Evolutionary conservation across 805 yeast species (phyloP).

Genomic region (Debaryomyces maramus): DNA sequence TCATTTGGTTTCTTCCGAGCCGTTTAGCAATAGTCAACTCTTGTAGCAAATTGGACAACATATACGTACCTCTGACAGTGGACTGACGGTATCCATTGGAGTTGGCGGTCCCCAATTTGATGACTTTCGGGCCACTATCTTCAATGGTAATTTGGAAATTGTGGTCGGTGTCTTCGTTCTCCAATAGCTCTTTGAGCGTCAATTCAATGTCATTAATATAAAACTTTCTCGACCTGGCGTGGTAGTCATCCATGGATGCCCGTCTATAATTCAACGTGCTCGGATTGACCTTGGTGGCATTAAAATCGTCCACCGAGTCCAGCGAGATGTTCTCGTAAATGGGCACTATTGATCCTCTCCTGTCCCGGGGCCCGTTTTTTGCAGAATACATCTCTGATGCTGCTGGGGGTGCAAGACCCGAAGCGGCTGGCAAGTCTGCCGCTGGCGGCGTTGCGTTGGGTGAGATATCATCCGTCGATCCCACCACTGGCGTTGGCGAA

Average conservation of each 20-base stretch:
- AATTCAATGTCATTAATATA: constrained; percentile 73
- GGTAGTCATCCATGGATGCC: constrained; percentile 32
- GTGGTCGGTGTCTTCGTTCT: constrained; percentile 80
- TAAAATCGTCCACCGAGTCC: constrained; percentile 7
- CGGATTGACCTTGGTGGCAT: constrained; percentile 8
- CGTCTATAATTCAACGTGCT: constrained; percentile 22
- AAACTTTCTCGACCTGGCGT: constrained; percentile 47
- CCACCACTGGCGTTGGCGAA: constrained; percentile 3
- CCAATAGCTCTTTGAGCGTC: constrained; percentile 67
- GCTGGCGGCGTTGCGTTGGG: too few species aligned
- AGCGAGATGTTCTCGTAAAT: constrained; percentile 15
- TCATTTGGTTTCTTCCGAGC: constrained; percentile 73
- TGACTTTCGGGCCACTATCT: constrained; percentile 32
- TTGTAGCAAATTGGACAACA: constrained; percentile 82
- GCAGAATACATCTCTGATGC: background rate
- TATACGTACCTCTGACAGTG: constrained; percentile 83
- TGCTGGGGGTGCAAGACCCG: background rate
- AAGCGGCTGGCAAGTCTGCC: background rate
- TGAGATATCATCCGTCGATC: background rate
- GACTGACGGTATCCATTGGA: constrained; percentile 76
- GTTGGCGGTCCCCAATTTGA: constrained; percentile 59
- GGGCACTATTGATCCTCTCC: constrained; percentile 33
- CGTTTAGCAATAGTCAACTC: constrained; percentile 85
- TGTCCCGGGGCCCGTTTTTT: background rate
- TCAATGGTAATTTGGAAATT: constrained; percentile 62